Percentiles rank a stretch among this genome's conserved stretches.
These are phyloP conservation scores for Heliamphora exappendiculata DNA, from an alignment of 148 eudicot species.

Conservation along the genomic window DNA sequence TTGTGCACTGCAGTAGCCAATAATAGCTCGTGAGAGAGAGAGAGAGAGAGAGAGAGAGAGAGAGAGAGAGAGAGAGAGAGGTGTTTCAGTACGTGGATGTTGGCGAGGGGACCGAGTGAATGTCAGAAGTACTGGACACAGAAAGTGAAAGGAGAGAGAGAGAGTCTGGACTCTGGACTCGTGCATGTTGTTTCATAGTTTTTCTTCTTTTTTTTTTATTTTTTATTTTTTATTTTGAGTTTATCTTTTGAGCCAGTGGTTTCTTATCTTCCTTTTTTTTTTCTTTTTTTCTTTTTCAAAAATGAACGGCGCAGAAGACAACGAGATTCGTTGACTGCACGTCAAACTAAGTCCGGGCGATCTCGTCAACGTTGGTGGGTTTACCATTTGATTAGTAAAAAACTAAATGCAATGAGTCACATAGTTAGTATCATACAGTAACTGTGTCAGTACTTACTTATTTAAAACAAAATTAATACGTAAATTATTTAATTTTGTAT, in stretches of 20 bases:
- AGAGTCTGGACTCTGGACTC: not conserved
- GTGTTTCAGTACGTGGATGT: too few relatives aligned
- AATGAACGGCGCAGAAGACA: conserved; percentile 21
- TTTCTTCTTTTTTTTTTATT: not conserved
- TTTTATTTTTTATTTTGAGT: conserved; percentile 2
- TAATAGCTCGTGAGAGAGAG: too few relatives aligned
- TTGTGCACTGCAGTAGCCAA: too few relatives aligned
- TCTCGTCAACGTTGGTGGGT: conserved; percentile 26
- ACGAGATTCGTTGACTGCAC: conserved; percentile 30
- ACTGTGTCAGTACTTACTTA: too few relatives aligned
- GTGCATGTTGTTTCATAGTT: not conserved
- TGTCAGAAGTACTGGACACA: not conserved
- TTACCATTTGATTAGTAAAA: too few relatives aligned
- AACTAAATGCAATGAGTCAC: too few relatives aligned
- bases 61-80: too few relatives aligned
- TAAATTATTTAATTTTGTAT: too few relatives aligned
- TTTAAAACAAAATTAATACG: too few relatives aligned
- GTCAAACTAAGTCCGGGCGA: conserved; percentile 23
- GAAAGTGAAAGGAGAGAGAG: too few relatives aligned
- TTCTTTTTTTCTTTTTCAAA: not conserved
- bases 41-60: too few relatives aligned
- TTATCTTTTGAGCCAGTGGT: conserved; percentile 9
- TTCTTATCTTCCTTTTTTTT: not conserved
- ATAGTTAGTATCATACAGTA: too few relatives aligned
- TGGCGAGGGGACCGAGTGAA: not conserved